Evolutionary conservation across 106 monocot genomes (phyloP).

Genomic region (Dioscorea zingiberensis): DNA sequence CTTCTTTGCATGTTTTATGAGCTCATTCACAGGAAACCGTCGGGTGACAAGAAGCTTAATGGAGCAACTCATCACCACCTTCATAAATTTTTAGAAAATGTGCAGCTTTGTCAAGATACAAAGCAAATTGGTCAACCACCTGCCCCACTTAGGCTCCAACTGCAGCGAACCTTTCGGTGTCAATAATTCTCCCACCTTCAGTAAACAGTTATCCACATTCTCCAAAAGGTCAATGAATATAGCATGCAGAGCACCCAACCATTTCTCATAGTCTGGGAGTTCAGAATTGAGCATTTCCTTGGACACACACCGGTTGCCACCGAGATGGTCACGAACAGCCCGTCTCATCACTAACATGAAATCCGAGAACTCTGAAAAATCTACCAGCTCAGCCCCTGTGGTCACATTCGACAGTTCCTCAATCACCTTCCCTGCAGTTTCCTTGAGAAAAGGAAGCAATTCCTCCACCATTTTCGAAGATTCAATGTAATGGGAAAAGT

Average conservation of each 20-base stretch:
- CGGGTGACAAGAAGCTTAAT: slow-evolving; percentile 30
- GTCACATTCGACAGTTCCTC: neutral
- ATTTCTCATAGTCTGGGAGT: slow-evolving; percentile 9
- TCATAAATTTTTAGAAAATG: slow-evolving; percentile 47
- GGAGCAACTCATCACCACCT: slow-evolving; percentile 31
- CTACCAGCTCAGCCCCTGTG: neutral
- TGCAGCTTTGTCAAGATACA: slow-evolving; percentile 36
- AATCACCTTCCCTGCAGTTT: slow-evolving; percentile 18
- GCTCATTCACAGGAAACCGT: slow-evolving; percentile 43
- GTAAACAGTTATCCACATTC: slow-evolving; percentile 24
- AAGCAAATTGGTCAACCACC: slow-evolving; percentile 32
- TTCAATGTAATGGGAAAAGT: neutral
- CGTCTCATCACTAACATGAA: slow-evolving; percentile 28
- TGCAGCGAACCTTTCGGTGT: neutral
- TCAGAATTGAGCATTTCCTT: neutral
- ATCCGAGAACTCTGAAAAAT: slow-evolving; percentile 30
- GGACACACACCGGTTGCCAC: slow-evolving; percentile 2
- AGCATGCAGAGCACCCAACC: slow-evolving; percentile 23
- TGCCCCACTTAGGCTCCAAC: slow-evolving; percentile 14
- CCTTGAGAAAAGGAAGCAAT: slow-evolving; percentile 32
- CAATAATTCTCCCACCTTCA: slow-evolving; percentile 18
- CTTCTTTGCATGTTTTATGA: slow-evolving; percentile 41
- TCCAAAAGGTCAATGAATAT: slow-evolving; percentile 35
- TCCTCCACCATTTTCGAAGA: slow-evolving; percentile 16
- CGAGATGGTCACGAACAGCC: slow-evolving; percentile 10